Evolutionary conservation across 306 rosid species (phyloP), one percentile per base, ranked within the genome.

Genomic region (Biancaea sappan): DNA sequence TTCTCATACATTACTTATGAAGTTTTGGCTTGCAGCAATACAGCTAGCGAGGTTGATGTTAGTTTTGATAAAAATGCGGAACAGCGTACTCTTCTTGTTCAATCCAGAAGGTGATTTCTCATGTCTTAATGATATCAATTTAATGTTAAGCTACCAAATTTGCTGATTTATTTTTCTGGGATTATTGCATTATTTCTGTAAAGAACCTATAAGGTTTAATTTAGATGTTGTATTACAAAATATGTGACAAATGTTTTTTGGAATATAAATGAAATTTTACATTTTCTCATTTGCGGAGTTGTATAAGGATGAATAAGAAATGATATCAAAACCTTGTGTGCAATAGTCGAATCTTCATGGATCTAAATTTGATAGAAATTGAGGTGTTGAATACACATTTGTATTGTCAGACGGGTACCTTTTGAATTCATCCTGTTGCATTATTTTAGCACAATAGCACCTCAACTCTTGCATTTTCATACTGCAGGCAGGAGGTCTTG

Each of bases 401-500:
- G 53, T 83, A 50, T 64, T 69, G 59, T 50, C 56, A 21, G 26
- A 21, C 62, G 66, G 62, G 31, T 48, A 14, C 64, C 59, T 79
- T 38, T 34, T 62, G 65, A 40, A 32, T 77, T 61, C 18, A 44
- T 35, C 26, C 34, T 51, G 69, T 69, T 51, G 56, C 63, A 40
- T 46, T 18, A 25, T 22, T 65, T 69, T 72, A 58, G 65, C 78
- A 40, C n/a, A 18, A 18, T n/a, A n/a, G 44, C 66, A 60, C 66
- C 60, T 81, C 57, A 41, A 38, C 58, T 69, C 73, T 9, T 63
- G 32, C 25, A 19, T 84, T 74, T 82, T 79, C 64, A 26, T 75
- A 72, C 70, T 79, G 80, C 90, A 94, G 98, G 65, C 98, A 91
- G 79, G 98, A 94, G 74, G 96, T 94, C 31, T 53, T 89, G 82